phyloP scores from a whole-genome alignment of 1,284 basidiomycete genomes.

The Naganishia cerealis region DNA sequence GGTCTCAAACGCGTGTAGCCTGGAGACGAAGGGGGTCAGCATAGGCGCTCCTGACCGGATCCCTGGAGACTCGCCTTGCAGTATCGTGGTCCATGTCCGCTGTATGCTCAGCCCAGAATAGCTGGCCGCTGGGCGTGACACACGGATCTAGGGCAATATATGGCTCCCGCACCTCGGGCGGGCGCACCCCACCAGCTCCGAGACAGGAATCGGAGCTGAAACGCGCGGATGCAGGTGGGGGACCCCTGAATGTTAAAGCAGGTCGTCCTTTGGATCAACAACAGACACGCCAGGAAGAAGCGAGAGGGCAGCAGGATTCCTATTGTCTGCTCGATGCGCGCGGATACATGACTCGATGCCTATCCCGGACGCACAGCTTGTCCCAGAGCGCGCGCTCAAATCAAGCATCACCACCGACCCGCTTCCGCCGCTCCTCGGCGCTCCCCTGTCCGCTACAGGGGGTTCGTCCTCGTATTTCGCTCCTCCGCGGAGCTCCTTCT shows the following conservation, averaged over 20 bases:
- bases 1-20: conserved; percentile 48
- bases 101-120: not conserved
- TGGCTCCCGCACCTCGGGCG: not conserved
- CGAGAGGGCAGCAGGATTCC: not conserved
- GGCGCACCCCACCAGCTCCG: not conserved
- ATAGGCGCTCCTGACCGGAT: not conserved
- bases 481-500: not conserved
- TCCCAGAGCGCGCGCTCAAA: not conserved
- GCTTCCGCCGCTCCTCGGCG: not conserved
- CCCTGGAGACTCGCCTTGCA: not conserved
- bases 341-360: not conserved
- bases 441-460: not conserved
- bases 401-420: not conserved
- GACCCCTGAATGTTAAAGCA: not conserved
- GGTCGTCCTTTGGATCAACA: conserved; percentile 2
- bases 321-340: not conserved
- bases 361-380: conserved; percentile 2
- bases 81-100: not conserved
- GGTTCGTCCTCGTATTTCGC: not conserved
- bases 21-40: conserved; percentile 28
- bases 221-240: conserved; percentile 4
- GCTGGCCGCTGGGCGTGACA: not conserved
- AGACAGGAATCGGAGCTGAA: conserved; percentile 12
- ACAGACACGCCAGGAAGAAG: not conserved
- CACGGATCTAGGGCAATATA: not conserved